Conservation (phyloP, 106 monocot species). For the Iris macrosiphon region DNA sequence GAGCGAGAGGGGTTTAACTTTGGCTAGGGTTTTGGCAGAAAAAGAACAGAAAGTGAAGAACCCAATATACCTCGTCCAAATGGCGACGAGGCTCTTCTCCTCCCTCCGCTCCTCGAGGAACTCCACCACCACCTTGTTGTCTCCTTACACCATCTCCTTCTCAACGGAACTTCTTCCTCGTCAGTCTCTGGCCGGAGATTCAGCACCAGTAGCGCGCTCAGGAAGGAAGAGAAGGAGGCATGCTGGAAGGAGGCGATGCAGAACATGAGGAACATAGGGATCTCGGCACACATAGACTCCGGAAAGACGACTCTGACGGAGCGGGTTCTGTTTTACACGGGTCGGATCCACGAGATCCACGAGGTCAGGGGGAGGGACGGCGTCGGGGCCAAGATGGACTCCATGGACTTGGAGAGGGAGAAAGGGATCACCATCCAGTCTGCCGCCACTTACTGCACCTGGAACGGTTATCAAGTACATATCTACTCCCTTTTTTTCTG, state of each 20-base stretch:
- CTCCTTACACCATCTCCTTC: constrained; percentile 27
- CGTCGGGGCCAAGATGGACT: constrained; percentile 99
- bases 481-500: too few species aligned
- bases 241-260: constrained; percentile 85
- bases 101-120: constrained; percentile 19
- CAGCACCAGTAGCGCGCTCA: constrained; percentile 32
- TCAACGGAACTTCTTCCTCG: neutral
- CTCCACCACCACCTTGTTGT: neutral
- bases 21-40: too few species aligned
- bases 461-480: constrained; percentile 82
- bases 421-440: constrained; percentile 98
- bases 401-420: constrained; percentile 98
- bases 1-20: too few species aligned
- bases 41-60: too few species aligned
- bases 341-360: constrained; percentile 95
- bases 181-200: constrained; percentile 5
- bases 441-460: constrained; percentile 96
- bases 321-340: constrained; percentile 88
- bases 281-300: constrained; percentile 98
- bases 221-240: constrained; percentile 67
- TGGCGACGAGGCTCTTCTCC: constrained; percentile 37
- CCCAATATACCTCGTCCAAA: too few species aligned
- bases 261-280: constrained; percentile 85
- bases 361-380: constrained; percentile 93
- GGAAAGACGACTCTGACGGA: constrained; percentile 98